A percentile compares a stretch with the other conserved stretches of the same genome.
These are phyloP conservation scores for Saccharum hybrid DNA, from an alignment of 202 grass and related monocot species.

Conservation along the genomic window DNA sequence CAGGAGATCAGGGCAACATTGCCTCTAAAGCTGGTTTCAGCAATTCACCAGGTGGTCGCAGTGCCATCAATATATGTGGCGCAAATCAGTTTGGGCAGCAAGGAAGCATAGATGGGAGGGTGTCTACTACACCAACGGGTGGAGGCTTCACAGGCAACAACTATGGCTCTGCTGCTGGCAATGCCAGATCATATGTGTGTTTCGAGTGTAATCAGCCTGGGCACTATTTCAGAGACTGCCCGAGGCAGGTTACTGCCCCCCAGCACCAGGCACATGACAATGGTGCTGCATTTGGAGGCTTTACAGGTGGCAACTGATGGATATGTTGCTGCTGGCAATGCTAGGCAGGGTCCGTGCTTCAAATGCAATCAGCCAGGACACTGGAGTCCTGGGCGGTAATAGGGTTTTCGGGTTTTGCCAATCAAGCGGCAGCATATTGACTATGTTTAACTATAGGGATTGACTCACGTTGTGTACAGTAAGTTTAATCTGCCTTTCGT, in stretches of 20 bases:
- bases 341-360: background rate
- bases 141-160: too few species aligned
- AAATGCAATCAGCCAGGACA: slow-evolving; percentile 14
- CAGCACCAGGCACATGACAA: background rate
- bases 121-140: too few species aligned
- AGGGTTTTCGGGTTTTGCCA: background rate
- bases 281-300: background rate
- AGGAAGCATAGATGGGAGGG: too few species aligned
- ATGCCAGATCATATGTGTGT: too few species aligned
- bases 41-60: background rate
- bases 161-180: too few species aligned
- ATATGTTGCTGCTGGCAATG: background rate
- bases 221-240: background rate
- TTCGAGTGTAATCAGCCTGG: background rate
- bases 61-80: background rate
- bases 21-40: slow-evolving; percentile 33
- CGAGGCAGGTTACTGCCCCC: background rate
- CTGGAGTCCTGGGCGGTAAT: slow-evolving; percentile 1
- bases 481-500: too few species aligned
- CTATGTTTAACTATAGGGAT: too few species aligned
- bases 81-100: too few species aligned
- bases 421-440: too few species aligned
- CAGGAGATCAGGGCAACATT: slow-evolving; percentile 14
- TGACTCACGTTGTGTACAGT: too few species aligned
- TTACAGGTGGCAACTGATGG: background rate